Conservation (phyloP, 768 basidiomycete genomes). For the Suillus sp. region DNA sequence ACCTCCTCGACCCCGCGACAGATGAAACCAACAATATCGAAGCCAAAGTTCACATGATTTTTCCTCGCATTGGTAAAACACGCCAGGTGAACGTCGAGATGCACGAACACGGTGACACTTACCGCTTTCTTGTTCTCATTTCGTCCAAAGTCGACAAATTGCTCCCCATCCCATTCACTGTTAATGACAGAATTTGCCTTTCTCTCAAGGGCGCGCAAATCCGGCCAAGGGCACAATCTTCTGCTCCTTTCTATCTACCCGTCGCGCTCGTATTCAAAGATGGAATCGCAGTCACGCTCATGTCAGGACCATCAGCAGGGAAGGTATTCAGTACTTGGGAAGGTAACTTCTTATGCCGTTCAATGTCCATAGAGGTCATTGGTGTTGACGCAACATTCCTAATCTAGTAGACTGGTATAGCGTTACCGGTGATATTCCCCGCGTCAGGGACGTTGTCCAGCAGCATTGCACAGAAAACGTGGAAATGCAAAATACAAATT, state of each 20-base stretch:
- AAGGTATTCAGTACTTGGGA: constrained; percentile 44
- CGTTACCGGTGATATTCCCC: constrained; percentile 12
- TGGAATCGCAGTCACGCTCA: constrained; percentile 45
- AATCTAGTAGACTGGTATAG: constrained; percentile 31
- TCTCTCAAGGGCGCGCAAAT: constrained; percentile 47
- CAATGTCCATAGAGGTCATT: background rate
- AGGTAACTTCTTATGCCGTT: constrained; percentile 29
- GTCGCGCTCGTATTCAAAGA: constrained; percentile 44
- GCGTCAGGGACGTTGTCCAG: constrained; percentile 18
- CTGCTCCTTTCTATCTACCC: constrained; percentile 37
- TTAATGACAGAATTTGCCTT: constrained; percentile 47
- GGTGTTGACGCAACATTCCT: background rate
- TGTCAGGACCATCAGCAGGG: constrained; percentile 31
- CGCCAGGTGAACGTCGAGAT: constrained; percentile 36
- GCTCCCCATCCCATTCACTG: constrained; percentile 40
- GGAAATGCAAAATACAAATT: background rate
- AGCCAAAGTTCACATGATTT: constrained; percentile 48
- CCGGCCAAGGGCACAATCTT: constrained; percentile 29
- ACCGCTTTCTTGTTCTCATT: constrained; percentile 44
- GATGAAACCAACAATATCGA: constrained; percentile 43
- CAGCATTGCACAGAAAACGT: constrained; percentile 8
- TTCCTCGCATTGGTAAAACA: constrained; percentile 35
- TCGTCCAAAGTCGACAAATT: constrained; percentile 37
- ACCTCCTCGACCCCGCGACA: constrained; percentile 33
- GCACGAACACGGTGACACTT: constrained; percentile 16